These are phyloP conservation scores for Cryphonectria radicalis DNA, from an alignment of 2,329 filamentous ascomycete genomes.

Conservation along the genomic window DNA sequence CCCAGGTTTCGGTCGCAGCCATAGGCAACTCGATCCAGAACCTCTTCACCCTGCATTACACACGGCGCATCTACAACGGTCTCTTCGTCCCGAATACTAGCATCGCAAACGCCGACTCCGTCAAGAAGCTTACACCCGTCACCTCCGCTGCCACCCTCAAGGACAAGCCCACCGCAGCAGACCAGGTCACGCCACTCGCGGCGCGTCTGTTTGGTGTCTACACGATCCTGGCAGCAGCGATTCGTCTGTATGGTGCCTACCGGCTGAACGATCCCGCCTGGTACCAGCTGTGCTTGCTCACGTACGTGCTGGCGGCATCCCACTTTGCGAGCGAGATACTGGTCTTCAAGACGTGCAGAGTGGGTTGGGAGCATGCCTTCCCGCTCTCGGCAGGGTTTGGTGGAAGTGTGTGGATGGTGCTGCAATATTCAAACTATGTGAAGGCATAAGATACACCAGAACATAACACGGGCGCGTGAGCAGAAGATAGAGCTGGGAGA, in stretches of 20 bases:
- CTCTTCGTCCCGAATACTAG: conserved; percentile 57
- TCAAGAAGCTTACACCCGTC: conserved; percentile 57
- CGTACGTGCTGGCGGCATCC: conserved; percentile 74
- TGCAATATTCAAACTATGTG: conserved; percentile 74
- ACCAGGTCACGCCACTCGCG: conserved; percentile 74
- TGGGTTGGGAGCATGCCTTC: conserved; percentile 60
- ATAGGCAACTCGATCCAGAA: conserved; percentile 85
- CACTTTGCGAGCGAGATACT: conserved; percentile 85
- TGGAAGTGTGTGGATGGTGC: conserved; percentile 63
- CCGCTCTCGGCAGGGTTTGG: conserved; percentile 53
- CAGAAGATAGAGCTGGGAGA: not conserved
- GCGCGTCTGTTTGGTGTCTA: conserved; percentile 86
- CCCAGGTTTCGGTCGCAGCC: conserved; percentile 79
- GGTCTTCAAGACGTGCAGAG: conserved; percentile 74
- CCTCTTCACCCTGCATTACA: conserved; percentile 79
- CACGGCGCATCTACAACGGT: conserved; percentile 83
- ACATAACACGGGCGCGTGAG: no score
- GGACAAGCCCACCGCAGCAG: conserved; percentile 49
- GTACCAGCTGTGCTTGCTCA: conserved; percentile 82
- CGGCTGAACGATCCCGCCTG: conserved; percentile 72
- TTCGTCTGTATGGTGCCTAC: conserved; percentile 84
- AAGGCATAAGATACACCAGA: conserved; percentile 9
- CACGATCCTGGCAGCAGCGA: conserved; percentile 77
- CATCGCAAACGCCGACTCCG: conserved; percentile 46
- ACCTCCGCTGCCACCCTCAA: conserved; percentile 48